Evolutionary conservation across 2,329 filamentous ascomycete species (phyloP), one percentile per base, ranked within the genome.

Genomic region (Penicillium sp.): DNA sequence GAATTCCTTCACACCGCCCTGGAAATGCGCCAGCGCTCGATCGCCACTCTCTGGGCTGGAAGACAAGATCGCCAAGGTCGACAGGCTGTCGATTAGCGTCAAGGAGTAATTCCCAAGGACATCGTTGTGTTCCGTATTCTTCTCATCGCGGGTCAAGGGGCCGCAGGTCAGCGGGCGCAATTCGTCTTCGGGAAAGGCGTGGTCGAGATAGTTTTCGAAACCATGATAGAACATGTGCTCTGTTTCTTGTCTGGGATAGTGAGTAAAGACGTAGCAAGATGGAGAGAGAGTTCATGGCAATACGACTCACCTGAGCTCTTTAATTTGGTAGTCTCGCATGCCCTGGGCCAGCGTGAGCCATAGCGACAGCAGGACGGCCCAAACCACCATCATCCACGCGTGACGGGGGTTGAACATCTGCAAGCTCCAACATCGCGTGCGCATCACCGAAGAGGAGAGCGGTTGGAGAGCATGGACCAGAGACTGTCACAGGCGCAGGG

Each of bases 141-240:
- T 79, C 65, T 84, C 83, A 77, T 97, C 92, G 74, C 94, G 88
- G 36, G 90, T 91, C 66, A 97, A 80, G 5, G 94, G 91, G 14
- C 79, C 79, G 75, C 94, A 99, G 23, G 91, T 87, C 18, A 99
- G 78, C 8, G 94, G 94, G 42, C 91, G 89, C 53, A 99, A 80
- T 84, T 93, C 94, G 69, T 99, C 94, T 74, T 97, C 94, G 11
- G 94, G 94, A 69, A 97, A 99, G 54, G 92, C 94, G 74, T 96
- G 82, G 61, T 84, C 77, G 87, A 97, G 94, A 79, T 99, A 99
- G 74, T 93, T 96, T 76, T 92, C 87, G 78, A 87, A 97, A 56
- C 94, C 94, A 80, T 99, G 94, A 74, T 96, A 96, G 79, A 97
- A 97, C 83, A 97, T 91, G 64, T 90, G 73, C 60, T 80, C 77